A percentile compares a stretch with the other conserved stretches of the same genome.
Evolutionary conservation across 805 yeast genomes (phyloP).

Genomic region (Candida manassasensis): DNA sequence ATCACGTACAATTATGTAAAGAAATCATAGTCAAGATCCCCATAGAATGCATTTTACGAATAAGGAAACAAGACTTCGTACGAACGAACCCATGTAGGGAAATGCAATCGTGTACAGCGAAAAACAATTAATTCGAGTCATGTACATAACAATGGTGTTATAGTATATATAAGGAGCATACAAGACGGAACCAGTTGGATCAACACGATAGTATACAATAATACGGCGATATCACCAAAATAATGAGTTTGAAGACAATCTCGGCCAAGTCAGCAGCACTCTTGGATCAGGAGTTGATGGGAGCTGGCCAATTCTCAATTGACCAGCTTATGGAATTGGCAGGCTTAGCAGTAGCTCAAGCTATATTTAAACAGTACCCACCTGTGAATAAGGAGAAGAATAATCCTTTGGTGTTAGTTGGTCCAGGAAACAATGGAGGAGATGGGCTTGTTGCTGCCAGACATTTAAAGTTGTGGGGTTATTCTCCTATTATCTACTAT

Average conservation of each 20-base stretch:
- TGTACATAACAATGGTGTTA: too few species aligned
- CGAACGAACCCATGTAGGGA: too few species aligned
- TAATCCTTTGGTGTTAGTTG: constrained; percentile 67
- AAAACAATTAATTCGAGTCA: too few species aligned
- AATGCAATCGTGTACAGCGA: too few species aligned
- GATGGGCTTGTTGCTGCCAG: constrained; percentile 96
- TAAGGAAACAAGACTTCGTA: too few species aligned
- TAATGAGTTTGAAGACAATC: constrained; percentile 24
- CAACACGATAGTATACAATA: too few species aligned
- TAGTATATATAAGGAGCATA: too few species aligned
- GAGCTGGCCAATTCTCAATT: constrained; percentile 71
- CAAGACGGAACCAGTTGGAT: too few species aligned
- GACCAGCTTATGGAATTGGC: constrained; percentile 96
- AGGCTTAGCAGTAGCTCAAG: constrained; percentile 90
- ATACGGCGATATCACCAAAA: too few species aligned
- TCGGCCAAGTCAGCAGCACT: constrained; percentile 58
- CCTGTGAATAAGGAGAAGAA: constrained; percentile 28
- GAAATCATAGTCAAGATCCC: too few species aligned
- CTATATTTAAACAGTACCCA: constrained; percentile 67
- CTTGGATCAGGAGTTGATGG: constrained; percentile 84
- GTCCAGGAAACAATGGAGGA: constrained; percentile 97
- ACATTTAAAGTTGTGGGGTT: constrained; percentile 70
- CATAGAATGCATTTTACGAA: too few species aligned
- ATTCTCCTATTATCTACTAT: constrained; percentile 69
- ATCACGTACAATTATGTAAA: too few species aligned